A percentile compares a stretch with the other conserved stretches of the same genome.
These are phyloP conservation scores for Inga leiocalycina DNA, from an alignment of 306 rosid genomes.

Conservation along the genomic window DNA sequence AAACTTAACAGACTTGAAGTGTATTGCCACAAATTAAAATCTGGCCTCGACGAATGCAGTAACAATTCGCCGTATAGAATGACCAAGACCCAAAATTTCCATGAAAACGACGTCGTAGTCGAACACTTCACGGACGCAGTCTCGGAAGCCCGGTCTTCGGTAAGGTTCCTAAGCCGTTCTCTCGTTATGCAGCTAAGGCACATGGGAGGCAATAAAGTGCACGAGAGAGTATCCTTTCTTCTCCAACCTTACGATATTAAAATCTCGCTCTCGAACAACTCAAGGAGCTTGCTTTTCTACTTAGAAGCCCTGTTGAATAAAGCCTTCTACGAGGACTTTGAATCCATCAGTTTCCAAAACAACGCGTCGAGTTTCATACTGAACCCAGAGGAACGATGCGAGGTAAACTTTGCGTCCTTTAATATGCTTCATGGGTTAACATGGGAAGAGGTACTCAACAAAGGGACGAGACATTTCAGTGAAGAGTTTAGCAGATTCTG, in stretches of 20 bases:
- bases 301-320: slow-evolving; percentile 77
- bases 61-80: slow-evolving; percentile 34
- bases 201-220: slow-evolving; percentile 59
- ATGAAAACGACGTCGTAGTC: slow-evolving; percentile 38
- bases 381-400: slow-evolving; percentile 66
- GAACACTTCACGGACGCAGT: slow-evolving; percentile 65
- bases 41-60: slow-evolving; percentile 77
- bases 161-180: slow-evolving; percentile 68
- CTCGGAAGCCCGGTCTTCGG: slow-evolving; percentile 69
- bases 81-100: slow-evolving; percentile 20
- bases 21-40: slow-evolving; percentile 74
- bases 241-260: slow-evolving; percentile 75
- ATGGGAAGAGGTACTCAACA: slow-evolving; percentile 88
- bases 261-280: slow-evolving; percentile 62
- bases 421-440: slow-evolving; percentile 62
- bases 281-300: slow-evolving; percentile 59
- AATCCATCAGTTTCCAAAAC: slow-evolving; percentile 68
- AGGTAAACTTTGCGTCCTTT: slow-evolving; percentile 60
- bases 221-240: slow-evolving; percentile 65
- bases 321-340: slow-evolving; percentile 87
- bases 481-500: slow-evolving; percentile 91
- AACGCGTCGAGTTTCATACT: slow-evolving; percentile 46
- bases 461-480: slow-evolving; percentile 93
- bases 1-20: slow-evolving; percentile 86
- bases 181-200: slow-evolving; percentile 76